Evolutionary conservation across 106 monocot genomes (phyloP), one percentile per base, ranked within the genome.

Genomic region (Acanthochlamys bracteata): DNA sequence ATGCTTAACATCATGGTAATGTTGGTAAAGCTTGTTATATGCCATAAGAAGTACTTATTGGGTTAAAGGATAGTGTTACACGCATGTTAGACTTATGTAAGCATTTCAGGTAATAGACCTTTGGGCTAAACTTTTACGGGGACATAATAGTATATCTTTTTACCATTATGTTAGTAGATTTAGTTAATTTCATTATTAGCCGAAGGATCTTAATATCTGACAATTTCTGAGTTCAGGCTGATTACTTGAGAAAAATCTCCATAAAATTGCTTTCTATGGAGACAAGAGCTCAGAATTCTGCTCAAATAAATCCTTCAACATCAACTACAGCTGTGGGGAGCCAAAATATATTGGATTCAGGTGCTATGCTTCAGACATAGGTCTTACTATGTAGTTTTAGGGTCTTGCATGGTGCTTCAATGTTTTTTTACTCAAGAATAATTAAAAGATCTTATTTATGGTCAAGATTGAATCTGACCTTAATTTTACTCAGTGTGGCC

Each of bases 201-300:
- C 10, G 9, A 12, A 14, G 17, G 17, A 49, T 10, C 17, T 14
- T 49, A 49, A 4, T 2, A 49, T 14, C 2, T 49, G 2, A 49
- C 22, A 15, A 4, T 51, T 49, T 49, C 6, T 9, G 14, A 65
- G 23, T 77, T 66, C 75, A 93, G 92, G 40, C 74, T 42, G 88
- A 88, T 80, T 93, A 93, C 70, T 42, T 93, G 54, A 65, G 78
- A 59, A 93, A 70, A 58, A 92, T 88, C 55, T 88, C 92, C 62
- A 66, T 84, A 24, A 92, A 88, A 73, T 82, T 88, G 75, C 82
- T 93, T 21, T 84, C 84, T 0, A 88, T 93, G 88, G 84, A 85
- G 59, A 66, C 72, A 63, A 93, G 79, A 74, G 72, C 79, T 39
- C 74, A 76, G 20, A 74, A 58, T 15, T 17, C 66, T 69, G 54